These are phyloP conservation scores for Herpotrichia juniperi DNA, from an alignment of 2,329 filamentous ascomycete genomes.

Conservation along the genomic window DNA sequence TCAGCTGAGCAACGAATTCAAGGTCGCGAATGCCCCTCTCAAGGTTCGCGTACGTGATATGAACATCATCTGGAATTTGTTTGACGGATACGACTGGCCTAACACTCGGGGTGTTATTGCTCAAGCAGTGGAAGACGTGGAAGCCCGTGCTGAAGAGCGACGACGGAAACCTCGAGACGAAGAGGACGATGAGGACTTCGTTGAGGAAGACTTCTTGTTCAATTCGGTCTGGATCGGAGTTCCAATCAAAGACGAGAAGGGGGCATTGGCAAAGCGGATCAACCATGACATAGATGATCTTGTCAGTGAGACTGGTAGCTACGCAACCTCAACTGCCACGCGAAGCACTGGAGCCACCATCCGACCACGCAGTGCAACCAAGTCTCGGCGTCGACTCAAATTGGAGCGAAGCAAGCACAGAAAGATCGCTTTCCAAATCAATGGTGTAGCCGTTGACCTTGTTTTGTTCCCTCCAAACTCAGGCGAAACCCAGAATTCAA, in stretches of 20 bases:
- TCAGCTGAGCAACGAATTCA: slow-evolving; percentile 66
- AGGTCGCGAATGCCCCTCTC: slow-evolving; percentile 72
- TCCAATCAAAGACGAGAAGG: slow-evolving; percentile 82
- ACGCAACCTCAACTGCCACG: slow-evolving; percentile 68
- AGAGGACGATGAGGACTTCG: slow-evolving; percentile 66
- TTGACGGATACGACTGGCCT: slow-evolving; percentile 97
- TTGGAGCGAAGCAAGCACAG: slow-evolving; percentile 86
- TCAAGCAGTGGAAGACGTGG: slow-evolving; percentile 86
- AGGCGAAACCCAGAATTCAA: slow-evolving; percentile 83
- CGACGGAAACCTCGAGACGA: slow-evolving; percentile 67
- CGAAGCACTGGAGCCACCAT: slow-evolving; percentile 39
- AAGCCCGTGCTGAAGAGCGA: slow-evolving; percentile 79
- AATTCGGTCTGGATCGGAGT: slow-evolving; percentile 99
- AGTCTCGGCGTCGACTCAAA: slow-evolving; percentile 64
- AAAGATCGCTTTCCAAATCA: slow-evolving; percentile 94
- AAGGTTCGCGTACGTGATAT: slow-evolving; percentile 82
- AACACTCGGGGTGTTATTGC: slow-evolving; percentile 84
- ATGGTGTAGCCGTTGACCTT: slow-evolving; percentile 81
- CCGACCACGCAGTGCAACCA: slow-evolving; percentile 51
- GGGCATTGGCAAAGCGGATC: slow-evolving; percentile 80
- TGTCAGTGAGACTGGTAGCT: slow-evolving; percentile 86
- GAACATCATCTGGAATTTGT: slow-evolving; percentile 96
- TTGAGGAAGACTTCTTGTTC: slow-evolving; percentile 96
- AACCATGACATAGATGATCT: slow-evolving; percentile 83
- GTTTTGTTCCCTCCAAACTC: slow-evolving; percentile 77